Evolutionary conservation across 306 rosid genomes (phyloP).

Genomic region (Phaseolus lunatus): DNA sequence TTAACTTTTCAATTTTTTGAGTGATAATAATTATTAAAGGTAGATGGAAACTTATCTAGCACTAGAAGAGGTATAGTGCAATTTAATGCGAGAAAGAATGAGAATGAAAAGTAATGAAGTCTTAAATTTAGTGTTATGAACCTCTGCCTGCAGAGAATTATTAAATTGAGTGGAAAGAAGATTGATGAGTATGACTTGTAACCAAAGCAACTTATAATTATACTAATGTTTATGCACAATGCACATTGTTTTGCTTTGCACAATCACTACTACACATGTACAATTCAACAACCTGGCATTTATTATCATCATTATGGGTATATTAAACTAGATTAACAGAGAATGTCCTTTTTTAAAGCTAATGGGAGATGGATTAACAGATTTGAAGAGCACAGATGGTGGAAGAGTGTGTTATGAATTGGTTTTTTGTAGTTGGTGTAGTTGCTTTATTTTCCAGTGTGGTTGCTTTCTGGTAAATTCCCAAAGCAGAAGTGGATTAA

Average conservation of each 20-base stretch:
- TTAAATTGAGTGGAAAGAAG: conserved; percentile 31
- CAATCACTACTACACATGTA: background rate
- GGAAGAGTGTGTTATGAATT: conserved; percentile 29
- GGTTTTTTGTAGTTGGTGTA: too few species aligned
- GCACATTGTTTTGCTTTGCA: background rate
- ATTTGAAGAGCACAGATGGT: conserved; percentile 34
- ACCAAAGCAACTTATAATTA: conserved; percentile 47
- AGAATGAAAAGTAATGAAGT: too few species aligned
- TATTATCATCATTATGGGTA: background rate
- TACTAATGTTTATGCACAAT: background rate
- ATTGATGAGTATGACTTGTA: conserved; percentile 50
- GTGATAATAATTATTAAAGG: too few species aligned
- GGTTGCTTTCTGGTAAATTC: too few species aligned
- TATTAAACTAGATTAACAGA: background rate
- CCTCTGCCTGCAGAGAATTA: background rate
- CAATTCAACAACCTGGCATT: background rate
- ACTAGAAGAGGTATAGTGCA: too few species aligned
- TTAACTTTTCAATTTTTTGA: too few species aligned
- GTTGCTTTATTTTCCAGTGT: too few species aligned
- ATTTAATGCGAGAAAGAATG: too few species aligned
- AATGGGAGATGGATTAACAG: conserved; percentile 44
- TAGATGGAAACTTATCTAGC: too few species aligned
- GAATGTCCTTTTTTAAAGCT: conserved; percentile 14
- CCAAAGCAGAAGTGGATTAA: too few species aligned
- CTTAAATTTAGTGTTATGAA: too few species aligned